Evolutionary conservation across 2,329 filamentous ascomycete species (phyloP).

Genomic region (Hypoxylon sp.): DNA sequence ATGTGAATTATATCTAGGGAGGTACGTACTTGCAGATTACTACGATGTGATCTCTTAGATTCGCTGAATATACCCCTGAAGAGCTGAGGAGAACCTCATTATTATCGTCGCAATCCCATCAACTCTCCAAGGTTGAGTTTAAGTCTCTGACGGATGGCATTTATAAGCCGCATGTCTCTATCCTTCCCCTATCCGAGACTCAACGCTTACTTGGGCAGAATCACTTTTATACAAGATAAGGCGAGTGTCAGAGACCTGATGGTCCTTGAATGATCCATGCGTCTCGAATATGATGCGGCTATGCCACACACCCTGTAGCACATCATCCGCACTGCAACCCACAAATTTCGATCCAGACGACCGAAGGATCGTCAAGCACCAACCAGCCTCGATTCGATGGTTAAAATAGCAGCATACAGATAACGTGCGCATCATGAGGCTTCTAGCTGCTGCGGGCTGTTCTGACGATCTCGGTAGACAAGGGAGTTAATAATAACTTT

Average conservation of each 20-base stretch:
- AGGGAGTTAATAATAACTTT: constrained; percentile 20
- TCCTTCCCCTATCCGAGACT: constrained; percentile 12
- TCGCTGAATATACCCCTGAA: constrained; percentile 9
- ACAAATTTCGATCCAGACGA: constrained; percentile 42
- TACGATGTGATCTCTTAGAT: constrained; percentile 16
- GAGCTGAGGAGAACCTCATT: constrained; percentile 14
- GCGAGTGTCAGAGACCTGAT: constrained; percentile 16
- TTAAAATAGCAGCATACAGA: constrained; percentile 42
- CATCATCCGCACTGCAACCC: constrained; percentile 44
- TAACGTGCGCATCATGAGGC: constrained; percentile 2
- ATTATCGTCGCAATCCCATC: background rate
- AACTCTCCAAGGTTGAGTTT: background rate
- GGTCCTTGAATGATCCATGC: constrained; percentile 36
- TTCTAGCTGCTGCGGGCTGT: constrained; percentile 8
- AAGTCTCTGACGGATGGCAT: background rate
- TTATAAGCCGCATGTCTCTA: constrained; percentile 1
- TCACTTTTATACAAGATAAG: constrained; percentile 16
- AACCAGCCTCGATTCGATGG: constrained; percentile 29
- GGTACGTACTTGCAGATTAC: constrained; percentile 21
- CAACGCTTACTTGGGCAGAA: background rate
- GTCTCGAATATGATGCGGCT: constrained; percentile 40
- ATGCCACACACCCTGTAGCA: constrained; percentile 41
- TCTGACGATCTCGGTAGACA: constrained; percentile 18
- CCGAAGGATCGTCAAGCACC: constrained; percentile 38
- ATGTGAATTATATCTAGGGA: constrained; percentile 22